Evolutionary conservation across 345 rosid species (phyloP).

Genomic region (Murraya paniculata): DNA sequence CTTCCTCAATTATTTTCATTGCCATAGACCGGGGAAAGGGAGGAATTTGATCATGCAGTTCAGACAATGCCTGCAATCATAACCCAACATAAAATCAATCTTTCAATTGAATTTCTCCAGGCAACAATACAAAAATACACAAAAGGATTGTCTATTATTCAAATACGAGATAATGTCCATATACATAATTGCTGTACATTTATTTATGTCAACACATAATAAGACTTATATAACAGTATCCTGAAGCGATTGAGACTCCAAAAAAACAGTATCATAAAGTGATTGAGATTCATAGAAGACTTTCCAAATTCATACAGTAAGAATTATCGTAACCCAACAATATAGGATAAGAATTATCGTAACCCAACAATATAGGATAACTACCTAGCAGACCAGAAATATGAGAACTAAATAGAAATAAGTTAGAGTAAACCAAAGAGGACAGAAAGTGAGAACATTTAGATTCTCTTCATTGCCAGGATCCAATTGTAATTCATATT

Average conservation of each 20-base stretch:
- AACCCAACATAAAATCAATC: constrained; percentile 10
- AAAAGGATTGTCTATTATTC: not conserved
- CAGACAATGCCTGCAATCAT: constrained; percentile 80
- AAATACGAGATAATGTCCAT: not conserved
- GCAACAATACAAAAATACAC: not conserved
- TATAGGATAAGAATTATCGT: not conserved
- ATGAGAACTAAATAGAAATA: not conserved
- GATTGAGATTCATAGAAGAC: not conserved
- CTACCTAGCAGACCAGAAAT: not conserved
- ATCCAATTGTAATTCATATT: not conserved
- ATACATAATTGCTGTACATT: not conserved
- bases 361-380: not conserved
- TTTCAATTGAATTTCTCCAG: not conserved
- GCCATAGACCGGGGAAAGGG: constrained; percentile 75
- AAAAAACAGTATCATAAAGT: not conserved
- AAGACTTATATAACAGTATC: not conserved
- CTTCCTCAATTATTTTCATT: constrained; percentile 80
- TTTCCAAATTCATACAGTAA: not conserved
- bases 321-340: not conserved
- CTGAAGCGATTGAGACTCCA: not conserved
- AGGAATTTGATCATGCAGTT: constrained; percentile 84
- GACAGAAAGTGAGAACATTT: not conserved
- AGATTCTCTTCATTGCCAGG: not conserved
- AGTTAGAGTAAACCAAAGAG: not conserved
- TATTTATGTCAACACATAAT: not conserved